phyloP scores from a whole-genome alignment of 2,329 filamentous ascomycete species.

The Sporothrix protearum region DNA sequence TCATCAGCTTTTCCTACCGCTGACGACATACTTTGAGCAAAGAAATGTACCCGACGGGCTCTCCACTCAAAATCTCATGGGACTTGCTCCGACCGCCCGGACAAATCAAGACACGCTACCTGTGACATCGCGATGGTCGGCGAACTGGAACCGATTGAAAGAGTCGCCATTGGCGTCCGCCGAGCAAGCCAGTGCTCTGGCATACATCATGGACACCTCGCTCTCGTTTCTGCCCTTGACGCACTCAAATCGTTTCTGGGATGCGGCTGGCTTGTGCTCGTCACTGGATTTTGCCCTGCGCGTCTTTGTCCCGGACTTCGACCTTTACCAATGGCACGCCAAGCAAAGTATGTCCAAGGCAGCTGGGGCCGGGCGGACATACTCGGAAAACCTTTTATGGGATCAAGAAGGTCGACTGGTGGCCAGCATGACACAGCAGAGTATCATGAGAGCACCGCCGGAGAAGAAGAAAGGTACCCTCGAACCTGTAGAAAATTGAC shows the following conservation, averaged over 20 bases:
- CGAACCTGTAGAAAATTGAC: neutral
- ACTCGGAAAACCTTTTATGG: neutral
- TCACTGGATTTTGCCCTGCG: neutral
- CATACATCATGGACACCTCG: neutral
- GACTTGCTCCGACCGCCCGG: neutral
- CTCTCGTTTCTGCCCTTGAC: neutral
- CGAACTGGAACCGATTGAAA: neutral
- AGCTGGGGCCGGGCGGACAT: neutral
- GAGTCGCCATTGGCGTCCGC: neutral
- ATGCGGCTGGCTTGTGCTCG: neutral
- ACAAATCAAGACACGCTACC: neutral
- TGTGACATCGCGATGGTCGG: neutral
- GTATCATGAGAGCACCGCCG: neutral
- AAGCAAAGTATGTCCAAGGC: neutral
- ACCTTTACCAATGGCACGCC: neutral
- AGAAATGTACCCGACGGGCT: neutral
- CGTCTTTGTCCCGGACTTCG: neutral
- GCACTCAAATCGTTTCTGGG: neutral
- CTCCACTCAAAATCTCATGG: neutral
- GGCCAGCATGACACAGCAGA: slow-evolving; percentile 6
- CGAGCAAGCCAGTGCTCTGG: neutral
- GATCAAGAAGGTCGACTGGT: neutral
- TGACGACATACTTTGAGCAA: neutral
- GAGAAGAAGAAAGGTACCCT: neutral
- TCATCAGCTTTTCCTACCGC: neutral